Percentiles rank a stretch among this genome's conserved stretches.
These are phyloP conservation scores for Ambrosia hybrid DNA, from an alignment of 140 eudicot species.

Conservation along the genomic window DNA sequence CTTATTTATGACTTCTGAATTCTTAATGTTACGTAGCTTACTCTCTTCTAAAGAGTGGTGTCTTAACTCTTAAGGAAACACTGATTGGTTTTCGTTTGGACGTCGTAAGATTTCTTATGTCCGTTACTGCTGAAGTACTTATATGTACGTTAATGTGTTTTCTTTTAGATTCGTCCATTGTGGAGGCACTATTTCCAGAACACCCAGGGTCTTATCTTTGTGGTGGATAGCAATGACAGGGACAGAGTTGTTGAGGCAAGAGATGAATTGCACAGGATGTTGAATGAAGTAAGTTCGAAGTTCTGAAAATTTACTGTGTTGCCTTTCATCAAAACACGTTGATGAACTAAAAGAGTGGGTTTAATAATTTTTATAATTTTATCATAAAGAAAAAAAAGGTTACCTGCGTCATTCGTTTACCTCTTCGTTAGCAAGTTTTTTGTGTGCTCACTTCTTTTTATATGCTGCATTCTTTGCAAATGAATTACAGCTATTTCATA, in stretches of 20 bases:
- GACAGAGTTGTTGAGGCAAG: conserved; percentile 94
- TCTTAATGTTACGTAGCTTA: background rate
- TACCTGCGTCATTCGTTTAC: no score
- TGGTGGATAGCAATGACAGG: conserved; percentile 94
- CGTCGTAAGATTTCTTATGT: background rate
- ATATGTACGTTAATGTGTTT: conserved; percentile 4
- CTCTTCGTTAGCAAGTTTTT: no score
- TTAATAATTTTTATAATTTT: background rate
- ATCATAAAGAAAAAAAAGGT: background rate
- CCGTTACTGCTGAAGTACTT: background rate
- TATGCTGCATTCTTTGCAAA: no score
- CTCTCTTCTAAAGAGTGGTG: background rate
- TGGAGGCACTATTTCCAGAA: conserved; percentile 96
- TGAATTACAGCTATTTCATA: no score
- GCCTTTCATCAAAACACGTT: background rate
- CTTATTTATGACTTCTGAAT: conserved; percentile 9
- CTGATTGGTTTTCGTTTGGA: background rate
- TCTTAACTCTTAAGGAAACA: background rate
- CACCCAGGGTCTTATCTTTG: conserved; percentile 89
- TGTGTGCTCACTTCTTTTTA: no score
- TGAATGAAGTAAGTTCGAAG: conserved; percentile 64
- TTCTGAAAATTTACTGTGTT: background rate
- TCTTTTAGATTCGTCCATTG: conserved; percentile 78
- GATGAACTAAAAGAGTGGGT: no score
- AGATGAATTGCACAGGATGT: conserved; percentile 91